Percentiles rank a stretch among this genome's conserved stretches.
Conservation (phyloP, 306 rosid species). For the Ammopiptanthus mongolicus region DNA sequence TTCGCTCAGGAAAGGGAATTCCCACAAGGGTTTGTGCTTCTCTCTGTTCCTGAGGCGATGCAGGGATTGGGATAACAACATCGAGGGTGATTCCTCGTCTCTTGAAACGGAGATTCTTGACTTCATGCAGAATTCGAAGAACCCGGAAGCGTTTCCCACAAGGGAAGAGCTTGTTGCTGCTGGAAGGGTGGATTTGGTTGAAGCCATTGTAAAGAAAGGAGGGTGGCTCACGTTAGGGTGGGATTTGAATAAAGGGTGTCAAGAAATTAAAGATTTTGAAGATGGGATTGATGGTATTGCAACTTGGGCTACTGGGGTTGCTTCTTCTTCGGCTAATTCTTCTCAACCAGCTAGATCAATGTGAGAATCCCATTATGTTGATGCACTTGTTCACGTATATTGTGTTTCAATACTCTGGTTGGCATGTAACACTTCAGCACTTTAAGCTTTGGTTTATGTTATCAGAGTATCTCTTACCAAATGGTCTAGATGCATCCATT, state of each 20-base stretch:
- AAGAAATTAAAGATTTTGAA: constrained; percentile 5
- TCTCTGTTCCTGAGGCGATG: constrained; percentile 54
- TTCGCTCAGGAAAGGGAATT: not conserved
- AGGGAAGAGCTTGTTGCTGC: constrained; percentile 62
- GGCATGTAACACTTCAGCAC: not conserved
- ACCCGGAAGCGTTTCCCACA: constrained; percentile 64
- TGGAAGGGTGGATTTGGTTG: constrained; percentile 80
- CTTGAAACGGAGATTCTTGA: constrained; percentile 74
- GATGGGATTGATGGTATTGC: constrained; percentile 17
- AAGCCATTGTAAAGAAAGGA: constrained; percentile 58
- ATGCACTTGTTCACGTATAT: not conserved
- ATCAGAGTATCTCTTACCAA: no score
- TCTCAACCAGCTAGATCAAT: constrained; percentile 38
- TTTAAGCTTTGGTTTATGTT: no score
- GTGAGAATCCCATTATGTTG: constrained; percentile 53
- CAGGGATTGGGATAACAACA: constrained; percentile 32
- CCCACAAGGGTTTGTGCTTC: constrained; percentile 22
- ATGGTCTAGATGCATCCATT: no score
- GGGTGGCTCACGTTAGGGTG: constrained; percentile 93
- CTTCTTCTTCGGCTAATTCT: constrained; percentile 18
- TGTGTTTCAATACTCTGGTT: not conserved
- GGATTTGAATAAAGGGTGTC: constrained; percentile 45
- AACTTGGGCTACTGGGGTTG: constrained; percentile 20
- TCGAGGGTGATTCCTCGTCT: constrained; percentile 43
- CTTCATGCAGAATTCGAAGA: constrained; percentile 71